These are phyloP conservation scores for Lipomyces sp. DNA, from an alignment of 805 yeast genomes.

Conservation along the genomic window DNA sequence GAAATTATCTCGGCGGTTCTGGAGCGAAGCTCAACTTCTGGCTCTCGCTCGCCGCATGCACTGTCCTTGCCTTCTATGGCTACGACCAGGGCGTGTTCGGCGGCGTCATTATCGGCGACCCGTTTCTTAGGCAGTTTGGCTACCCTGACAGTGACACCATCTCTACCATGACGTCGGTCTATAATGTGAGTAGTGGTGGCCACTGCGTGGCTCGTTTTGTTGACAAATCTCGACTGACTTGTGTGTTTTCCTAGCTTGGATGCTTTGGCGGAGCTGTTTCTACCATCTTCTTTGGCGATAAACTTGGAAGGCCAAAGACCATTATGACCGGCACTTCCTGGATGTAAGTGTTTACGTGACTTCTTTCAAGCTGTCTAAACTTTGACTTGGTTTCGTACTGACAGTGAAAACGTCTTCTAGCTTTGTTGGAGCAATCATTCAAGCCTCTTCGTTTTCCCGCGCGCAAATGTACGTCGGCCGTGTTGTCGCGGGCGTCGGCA, in stretches of 20 bases:
- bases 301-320: conserved; percentile 61
- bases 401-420: conserved; percentile 56
- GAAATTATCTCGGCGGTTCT: conserved; percentile 24
- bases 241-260: conserved; percentile 47
- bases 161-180: conserved; percentile 23
- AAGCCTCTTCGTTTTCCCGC: conserved; percentile 44
- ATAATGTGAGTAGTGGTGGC: conserved; percentile 17
- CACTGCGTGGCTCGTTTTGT: background rate
- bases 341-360: conserved; percentile 32
- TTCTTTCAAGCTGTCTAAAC: background rate
- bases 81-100: conserved; percentile 29
- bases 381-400: conserved; percentile 35
- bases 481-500: conserved; percentile 70
- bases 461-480: conserved; percentile 77
- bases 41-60: conserved; percentile 20
- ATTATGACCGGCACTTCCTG: conserved; percentile 51
- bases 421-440: conserved; percentile 53
- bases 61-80: conserved; percentile 28
- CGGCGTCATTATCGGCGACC: conserved; percentile 26
- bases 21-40: conserved; percentile 21
- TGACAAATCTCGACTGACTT: background rate
- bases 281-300: conserved; percentile 60
- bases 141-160: conserved; percentile 17
- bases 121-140: conserved; percentile 22
- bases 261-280: conserved; percentile 71